Base-by-base conservation (phyloP, 352 stramenopile species). In the Blastocystis sp. region DNA sequence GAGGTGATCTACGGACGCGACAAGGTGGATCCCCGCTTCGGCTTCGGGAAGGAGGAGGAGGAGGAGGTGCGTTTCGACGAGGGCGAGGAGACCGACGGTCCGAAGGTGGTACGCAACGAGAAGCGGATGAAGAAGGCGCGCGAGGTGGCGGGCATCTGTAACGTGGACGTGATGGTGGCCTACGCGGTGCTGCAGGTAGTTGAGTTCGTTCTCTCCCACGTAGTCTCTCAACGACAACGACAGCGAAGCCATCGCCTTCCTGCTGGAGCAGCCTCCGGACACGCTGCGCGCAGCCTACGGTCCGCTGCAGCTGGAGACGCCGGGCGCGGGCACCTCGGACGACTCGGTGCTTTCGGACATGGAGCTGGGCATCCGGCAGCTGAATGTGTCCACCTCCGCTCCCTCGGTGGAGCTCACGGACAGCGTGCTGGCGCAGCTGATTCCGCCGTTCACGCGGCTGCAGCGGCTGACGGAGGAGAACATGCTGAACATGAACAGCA, bases 401-500 rank as follows among this genome's bases (percentile, higher is more conserved):
- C 56, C 18, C 18, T 14, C 36, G 4, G 32, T 53, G 7, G 18
- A 27, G 2, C 51, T 59, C 51, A 75, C 63, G n/a, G 63, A 75
- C 1, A 32, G 48, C 3, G 3, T 51, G 27, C 67, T 78, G 38
- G 21, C 24, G 16, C n/a, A 42, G 6, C 6, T 78, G 14, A 34
- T 78, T 40, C 67, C 67, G 16, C 44, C 67, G 0, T 78, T 78
- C 48, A 61, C 67, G 2, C 46, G 48, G 0, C 8, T 78, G 11
- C 67, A 78, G 27, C 24, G 36, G 44, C n/a, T 78, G 24, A 78
- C 38, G 9, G 34, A 48, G 32, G 27, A 38, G 42, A 57, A 57
- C 11, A 27, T 78, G 14, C 40, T 40, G 27, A 57, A 78, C 14
- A 78, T 78, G 67, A 78, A 78, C 51, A 78, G 67, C 38, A 40